These are phyloP conservation scores for Fusarium sp. DNA, from an alignment of 2,329 filamentous ascomycete genomes.

Conservation along the genomic window DNA sequence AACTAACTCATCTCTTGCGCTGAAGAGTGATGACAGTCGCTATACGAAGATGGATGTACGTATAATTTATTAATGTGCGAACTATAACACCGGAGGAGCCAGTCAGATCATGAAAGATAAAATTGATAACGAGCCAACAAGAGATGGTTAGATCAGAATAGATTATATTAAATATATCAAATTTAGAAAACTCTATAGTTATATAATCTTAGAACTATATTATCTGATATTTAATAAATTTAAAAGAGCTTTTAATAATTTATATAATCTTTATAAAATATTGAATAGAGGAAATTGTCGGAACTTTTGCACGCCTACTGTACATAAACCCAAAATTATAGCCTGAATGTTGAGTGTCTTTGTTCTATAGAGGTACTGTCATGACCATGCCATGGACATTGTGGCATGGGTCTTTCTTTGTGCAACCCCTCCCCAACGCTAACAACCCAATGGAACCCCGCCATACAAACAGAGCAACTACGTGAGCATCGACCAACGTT, in stretches of 20 bases:
- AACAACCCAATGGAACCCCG: slow-evolving; percentile 38
- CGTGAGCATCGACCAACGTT: slow-evolving; percentile 30
- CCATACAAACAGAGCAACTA: slow-evolving; percentile 35
- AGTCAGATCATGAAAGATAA: slow-evolving; percentile 12
- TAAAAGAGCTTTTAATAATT: too few relatives aligned
- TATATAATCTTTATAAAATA: too few relatives aligned
- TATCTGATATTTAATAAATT: too few relatives aligned
- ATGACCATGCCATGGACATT: too few relatives aligned
- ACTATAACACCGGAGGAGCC: not conserved
- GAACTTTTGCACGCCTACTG: too few relatives aligned
- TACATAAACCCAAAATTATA: not conserved
- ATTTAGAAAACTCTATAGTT: too few relatives aligned
- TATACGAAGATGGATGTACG: not conserved
- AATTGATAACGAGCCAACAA: too few relatives aligned
- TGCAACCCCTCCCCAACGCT: slow-evolving; percentile 38
- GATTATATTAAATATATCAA: too few relatives aligned
- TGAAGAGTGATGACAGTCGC: not conserved
- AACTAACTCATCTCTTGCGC: not conserved
- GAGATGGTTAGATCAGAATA: too few relatives aligned
- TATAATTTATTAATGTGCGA: not conserved
- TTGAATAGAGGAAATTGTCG: too few relatives aligned
- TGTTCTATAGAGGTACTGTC: slow-evolving; percentile 1
- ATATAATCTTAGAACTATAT: too few relatives aligned
- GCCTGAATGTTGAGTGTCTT: slow-evolving; percentile 1
- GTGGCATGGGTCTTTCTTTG: slow-evolving; percentile 33